Evolutionary conservation across 164 flowering plant genomes (phyloP).

Genomic region (Nymphaea thermarum): DNA sequence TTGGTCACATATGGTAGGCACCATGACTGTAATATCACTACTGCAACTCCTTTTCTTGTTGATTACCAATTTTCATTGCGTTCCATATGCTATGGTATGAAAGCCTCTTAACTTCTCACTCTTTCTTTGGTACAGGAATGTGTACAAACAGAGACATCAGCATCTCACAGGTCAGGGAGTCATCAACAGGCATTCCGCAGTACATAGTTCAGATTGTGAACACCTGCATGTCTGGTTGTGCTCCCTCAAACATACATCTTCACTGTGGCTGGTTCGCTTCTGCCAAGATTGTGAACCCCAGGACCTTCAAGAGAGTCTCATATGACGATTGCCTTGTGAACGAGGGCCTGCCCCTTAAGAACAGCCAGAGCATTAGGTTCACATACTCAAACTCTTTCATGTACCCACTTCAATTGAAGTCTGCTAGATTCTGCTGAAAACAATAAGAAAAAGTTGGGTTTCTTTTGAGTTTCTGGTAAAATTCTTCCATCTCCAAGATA

Average conservation of each 20-base stretch:
- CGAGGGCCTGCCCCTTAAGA: constrained; percentile 35
- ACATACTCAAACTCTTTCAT: constrained; percentile 54
- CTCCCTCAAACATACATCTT: constrained; percentile 47
- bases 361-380: constrained; percentile 34
- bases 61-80: no score
- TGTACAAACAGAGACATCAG: constrained; percentile 49
- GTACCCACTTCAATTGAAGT: constrained; percentile 54
- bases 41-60: no score
- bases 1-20: background rate
- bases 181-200: constrained; percentile 49
- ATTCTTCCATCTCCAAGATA: background rate
- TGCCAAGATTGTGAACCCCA: constrained; percentile 44
- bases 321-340: constrained; percentile 64
- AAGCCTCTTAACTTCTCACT: background rate
- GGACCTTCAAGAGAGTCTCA: constrained; percentile 41
- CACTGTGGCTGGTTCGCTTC: constrained; percentile 74
- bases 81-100: background rate
- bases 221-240: constrained; percentile 42
- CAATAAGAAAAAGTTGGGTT: background rate
- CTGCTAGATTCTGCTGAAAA: constrained; percentile 40
- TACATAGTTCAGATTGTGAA: constrained; percentile 50
- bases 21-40: background rate
- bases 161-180: constrained; percentile 46
- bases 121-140: constrained; percentile 11
- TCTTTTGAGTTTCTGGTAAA: background rate